phyloP scores from a whole-genome alignment of 495 filamentous ascomycete species.

The Podospora comata region DNA sequence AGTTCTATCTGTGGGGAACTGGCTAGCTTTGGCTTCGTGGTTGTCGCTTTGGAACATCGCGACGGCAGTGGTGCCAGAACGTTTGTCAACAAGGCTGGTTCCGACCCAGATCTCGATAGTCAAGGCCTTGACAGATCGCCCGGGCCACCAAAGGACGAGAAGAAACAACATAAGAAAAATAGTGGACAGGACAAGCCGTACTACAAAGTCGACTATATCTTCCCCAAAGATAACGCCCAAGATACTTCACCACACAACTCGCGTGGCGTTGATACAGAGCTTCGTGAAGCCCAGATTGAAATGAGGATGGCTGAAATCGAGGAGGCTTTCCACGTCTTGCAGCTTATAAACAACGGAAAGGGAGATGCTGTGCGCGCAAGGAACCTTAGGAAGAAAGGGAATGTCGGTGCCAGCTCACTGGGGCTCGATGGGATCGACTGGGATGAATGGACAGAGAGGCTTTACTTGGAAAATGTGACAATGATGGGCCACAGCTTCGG shows the following conservation, averaged over 20 bases:
- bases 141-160: constrained; percentile 5
- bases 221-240: constrained; percentile 41
- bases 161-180: constrained; percentile 7
- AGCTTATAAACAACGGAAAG: constrained; percentile 51
- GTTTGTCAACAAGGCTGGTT: constrained; percentile 44
- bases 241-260: constrained; percentile 39
- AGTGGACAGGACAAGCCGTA: constrained; percentile 19
- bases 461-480: constrained; percentile 54
- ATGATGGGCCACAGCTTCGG: constrained; percentile 67
- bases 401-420: constrained; percentile 49
- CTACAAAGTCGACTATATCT: constrained; percentile 46
- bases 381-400: constrained; percentile 50
- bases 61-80: constrained; percentile 63
- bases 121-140: constrained; percentile 21
- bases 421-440: constrained; percentile 39
- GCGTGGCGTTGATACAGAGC: constrained; percentile 34
- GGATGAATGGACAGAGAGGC: constrained; percentile 37
- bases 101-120: constrained; percentile 24
- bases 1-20: constrained; percentile 60
- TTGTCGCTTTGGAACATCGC: constrained; percentile 67
- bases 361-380: constrained; percentile 38
- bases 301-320: constrained; percentile 63
- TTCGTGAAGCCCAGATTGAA: constrained; percentile 56
- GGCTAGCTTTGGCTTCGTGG: constrained; percentile 62
- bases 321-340: constrained; percentile 52